Evolutionary conservation across 2,329 filamentous ascomycete species (phyloP).

Genomic region (Sphaerulina populicola): DNA sequence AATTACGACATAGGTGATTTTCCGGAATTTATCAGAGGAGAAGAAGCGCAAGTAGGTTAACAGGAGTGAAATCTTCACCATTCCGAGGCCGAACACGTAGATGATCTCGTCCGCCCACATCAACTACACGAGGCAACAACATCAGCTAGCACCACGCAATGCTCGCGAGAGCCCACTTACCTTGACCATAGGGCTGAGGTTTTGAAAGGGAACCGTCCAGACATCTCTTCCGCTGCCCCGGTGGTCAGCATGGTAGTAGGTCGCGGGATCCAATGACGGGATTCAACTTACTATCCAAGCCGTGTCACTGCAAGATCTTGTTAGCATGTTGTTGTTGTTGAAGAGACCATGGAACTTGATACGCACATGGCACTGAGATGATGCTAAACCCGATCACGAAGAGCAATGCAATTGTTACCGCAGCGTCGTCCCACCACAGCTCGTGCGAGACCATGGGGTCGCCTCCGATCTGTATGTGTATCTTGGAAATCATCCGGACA

Average conservation of each 20-base stretch:
- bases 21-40: slow-evolving; percentile 8
- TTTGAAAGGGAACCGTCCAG: slow-evolving; percentile 4
- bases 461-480: slow-evolving; percentile 1
- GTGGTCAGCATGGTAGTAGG: neutral
- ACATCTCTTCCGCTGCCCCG: slow-evolving; percentile 3
- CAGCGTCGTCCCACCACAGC: slow-evolving; percentile 12
- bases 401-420: slow-evolving; percentile 1
- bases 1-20: slow-evolving; percentile 6
- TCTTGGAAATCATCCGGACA: slow-evolving; percentile 13
- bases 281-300: slow-evolving; percentile 2
- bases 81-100: slow-evolving; percentile 3
- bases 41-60: slow-evolving; percentile 14
- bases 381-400: neutral
- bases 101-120: slow-evolving; percentile 5
- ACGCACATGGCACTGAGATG: neutral
- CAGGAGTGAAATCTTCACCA: slow-evolving; percentile 14
- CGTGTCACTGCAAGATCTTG: neutral
- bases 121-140: neutral
- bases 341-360: too few species aligned
- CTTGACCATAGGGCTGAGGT: slow-evolving; percentile 5
- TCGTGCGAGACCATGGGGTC: slow-evolving; percentile 1
- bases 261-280: neutral
- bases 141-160: neutral
- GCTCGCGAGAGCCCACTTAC: neutral
- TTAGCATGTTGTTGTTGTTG: neutral